Percentiles rank a stretch among this genome's conserved stretches.
These are phyloP conservation scores for Lachancea waltii DNA, from an alignment of 805 yeast species.

Conservation along the genomic window DNA sequence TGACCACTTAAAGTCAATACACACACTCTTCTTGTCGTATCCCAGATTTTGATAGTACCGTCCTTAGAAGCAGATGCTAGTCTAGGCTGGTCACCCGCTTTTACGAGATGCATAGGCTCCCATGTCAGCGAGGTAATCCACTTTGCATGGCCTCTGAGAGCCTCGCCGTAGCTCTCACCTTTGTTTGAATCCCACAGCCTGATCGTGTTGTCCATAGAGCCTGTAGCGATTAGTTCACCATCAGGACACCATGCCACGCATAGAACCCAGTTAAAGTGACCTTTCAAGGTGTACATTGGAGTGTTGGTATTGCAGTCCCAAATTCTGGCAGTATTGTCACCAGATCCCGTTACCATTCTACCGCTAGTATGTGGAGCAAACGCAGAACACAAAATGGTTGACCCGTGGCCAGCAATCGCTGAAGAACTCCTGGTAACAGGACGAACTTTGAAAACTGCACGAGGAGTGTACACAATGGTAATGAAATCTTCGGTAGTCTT, in stretches of 20 bases:
- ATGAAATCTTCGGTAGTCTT: conserved; percentile 89
- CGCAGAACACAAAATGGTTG: conserved; percentile 84
- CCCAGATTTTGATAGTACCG: conserved; percentile 87
- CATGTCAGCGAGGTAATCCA: conserved; percentile 87
- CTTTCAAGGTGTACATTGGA: conserved; percentile 69
- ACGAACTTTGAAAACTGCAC: conserved; percentile 88
- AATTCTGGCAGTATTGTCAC: conserved; percentile 89
- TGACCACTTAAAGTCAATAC: conserved; percentile 78
- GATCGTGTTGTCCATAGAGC: conserved; percentile 87
- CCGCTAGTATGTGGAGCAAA: conserved; percentile 88
- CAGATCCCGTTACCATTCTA: conserved; percentile 90
- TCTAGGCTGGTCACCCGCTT: conserved; percentile 58
- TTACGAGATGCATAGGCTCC: conserved; percentile 87
- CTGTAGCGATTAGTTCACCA: conserved; percentile 88
- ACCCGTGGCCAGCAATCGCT: conserved; percentile 92
- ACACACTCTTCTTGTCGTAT: conserved; percentile 61
- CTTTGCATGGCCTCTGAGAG: conserved; percentile 75
- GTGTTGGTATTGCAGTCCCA: conserved; percentile 98
- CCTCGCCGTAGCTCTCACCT: conserved; percentile 68
- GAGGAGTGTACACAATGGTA: conserved; percentile 86
- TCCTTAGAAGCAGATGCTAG: conserved; percentile 88
- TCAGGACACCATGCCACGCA: conserved; percentile 90
- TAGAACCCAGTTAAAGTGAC: conserved; percentile 91
- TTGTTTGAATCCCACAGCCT: conserved; percentile 78
- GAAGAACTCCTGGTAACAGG: conserved; percentile 88